phyloP scores from a whole-genome alignment of 2,329 filamentous ascomycete species.

The Lasiodiplodia citricola region DNA sequence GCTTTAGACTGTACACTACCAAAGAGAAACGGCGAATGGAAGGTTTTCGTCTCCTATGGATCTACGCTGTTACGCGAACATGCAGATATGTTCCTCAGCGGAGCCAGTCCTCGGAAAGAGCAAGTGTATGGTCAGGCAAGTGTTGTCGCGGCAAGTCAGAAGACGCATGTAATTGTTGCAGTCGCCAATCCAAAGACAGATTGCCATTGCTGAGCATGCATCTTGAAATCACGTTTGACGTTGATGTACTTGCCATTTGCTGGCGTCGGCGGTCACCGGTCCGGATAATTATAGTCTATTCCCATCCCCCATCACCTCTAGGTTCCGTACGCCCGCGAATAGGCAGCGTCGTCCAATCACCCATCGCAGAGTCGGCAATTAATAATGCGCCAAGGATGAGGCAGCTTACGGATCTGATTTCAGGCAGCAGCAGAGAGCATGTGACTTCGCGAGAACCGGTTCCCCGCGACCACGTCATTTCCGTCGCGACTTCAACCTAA shows the following conservation, averaged over 20 bases:
- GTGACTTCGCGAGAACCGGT: slow-evolving; percentile 23
- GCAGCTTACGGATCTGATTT: slow-evolving; percentile 3
- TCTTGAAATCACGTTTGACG: not conserved
- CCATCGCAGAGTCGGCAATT: not conserved
- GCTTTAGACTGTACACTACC: slow-evolving; percentile 46
- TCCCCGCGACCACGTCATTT: slow-evolving; percentile 18
- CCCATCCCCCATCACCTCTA: not conserved
- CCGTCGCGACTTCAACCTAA: not conserved
- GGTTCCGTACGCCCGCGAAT: not conserved
- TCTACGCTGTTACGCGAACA: not conserved
- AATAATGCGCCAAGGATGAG: slow-evolving; percentile 11
- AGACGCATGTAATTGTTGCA: not conserved
- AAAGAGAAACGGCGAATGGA: slow-evolving; percentile 18
- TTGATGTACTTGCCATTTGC: not conserved
- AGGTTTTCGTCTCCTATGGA: not conserved
- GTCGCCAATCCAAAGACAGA: not conserved
- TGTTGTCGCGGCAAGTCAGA: not conserved
- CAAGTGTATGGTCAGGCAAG: not conserved
- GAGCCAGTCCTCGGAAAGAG: not conserved
- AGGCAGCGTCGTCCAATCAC: not conserved
- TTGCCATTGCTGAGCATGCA: not conserved
- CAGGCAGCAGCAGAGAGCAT: slow-evolving; percentile 29
- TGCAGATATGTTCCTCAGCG: not conserved
- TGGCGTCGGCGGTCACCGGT: no score
- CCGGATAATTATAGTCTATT: not conserved